Percentiles rank a stretch among this genome's conserved stretches.
Conservation (phyloP, 495 filamentous ascomycete species). For the Apodospora peruviana region DNA sequence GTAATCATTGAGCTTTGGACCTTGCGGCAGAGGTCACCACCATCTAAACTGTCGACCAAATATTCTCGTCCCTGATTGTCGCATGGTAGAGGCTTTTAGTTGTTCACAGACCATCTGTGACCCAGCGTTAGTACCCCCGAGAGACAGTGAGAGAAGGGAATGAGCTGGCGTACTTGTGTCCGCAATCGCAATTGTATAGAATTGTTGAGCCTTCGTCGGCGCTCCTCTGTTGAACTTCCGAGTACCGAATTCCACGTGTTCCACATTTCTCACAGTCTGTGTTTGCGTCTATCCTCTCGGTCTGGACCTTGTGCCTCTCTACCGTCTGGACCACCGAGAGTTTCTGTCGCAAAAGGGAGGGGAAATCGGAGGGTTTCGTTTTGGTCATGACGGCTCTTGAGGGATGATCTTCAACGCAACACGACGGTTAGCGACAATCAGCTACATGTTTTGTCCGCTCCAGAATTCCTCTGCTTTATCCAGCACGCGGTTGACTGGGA, state of each 20-base stretch:
- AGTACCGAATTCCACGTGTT: conserved; percentile 75
- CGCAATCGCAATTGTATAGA: conserved; percentile 82
- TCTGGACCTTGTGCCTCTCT: conserved; percentile 71
- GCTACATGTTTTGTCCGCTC: too few species aligned
- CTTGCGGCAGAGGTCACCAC: background rate
- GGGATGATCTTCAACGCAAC: conserved; percentile 57
- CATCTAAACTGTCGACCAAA: too few species aligned
- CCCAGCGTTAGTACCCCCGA: conserved; percentile 20
- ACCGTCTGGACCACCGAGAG: conserved; percentile 79
- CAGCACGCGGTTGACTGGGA: too few species aligned
- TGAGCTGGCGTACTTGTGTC: conserved; percentile 76
- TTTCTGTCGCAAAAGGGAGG: conserved; percentile 78
- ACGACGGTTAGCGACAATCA: too few species aligned
- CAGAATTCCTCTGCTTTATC: too few species aligned
- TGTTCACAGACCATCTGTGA: conserved; percentile 42
- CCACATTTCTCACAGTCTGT: conserved; percentile 76
- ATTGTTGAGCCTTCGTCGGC: conserved; percentile 94
- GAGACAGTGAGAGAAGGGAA: too few species aligned
- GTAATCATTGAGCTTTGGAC: background rate
- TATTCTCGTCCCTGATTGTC: too few species aligned
- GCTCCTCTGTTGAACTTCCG: conserved; percentile 78
- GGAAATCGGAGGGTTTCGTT: conserved; percentile 81
- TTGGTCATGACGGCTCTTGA: conserved; percentile 75
- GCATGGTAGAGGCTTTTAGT: conserved; percentile 10
- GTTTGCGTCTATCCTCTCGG: conserved; percentile 62